Percentiles rank a stretch among this genome's conserved stretches.
Conservation (phyloP, 1,139 yeast species). For the Scheffersomyces segobiensis region DNA sequence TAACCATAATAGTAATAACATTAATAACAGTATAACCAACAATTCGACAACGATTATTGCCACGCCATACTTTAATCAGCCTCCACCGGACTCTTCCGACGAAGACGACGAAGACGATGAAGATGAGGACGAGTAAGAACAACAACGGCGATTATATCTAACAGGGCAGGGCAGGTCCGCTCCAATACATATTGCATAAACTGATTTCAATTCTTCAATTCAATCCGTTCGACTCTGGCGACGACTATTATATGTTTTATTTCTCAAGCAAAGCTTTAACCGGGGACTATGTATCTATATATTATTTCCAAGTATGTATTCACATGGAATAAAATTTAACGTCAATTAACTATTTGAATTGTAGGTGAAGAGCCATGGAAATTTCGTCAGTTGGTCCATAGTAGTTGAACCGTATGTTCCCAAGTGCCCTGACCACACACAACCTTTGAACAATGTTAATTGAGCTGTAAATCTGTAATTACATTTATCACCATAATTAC, state of each 20-base stretch:
- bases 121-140: conserved; percentile 1
- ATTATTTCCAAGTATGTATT: neutral
- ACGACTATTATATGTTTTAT: neutral
- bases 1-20: conserved; percentile 2
- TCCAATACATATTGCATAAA: neutral
- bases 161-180: conserved; percentile 1
- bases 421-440: too few relatives aligned
- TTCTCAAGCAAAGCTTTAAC: neutral
- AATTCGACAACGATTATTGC: conserved; percentile 32
- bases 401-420: too few relatives aligned
- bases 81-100: conserved; percentile 36
- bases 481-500: neutral
- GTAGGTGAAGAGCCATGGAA: neutral
- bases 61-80: conserved; percentile 40
- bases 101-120: conserved; percentile 13
- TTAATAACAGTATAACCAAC: neutral
- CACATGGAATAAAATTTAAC: neutral
- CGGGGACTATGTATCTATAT: conserved; percentile 1
- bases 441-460: too few relatives aligned
- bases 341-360: neutral
- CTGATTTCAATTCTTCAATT: conserved; percentile 1
- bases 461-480: too few relatives aligned
- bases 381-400: too few relatives aligned
- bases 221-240: neutral
- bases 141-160: neutral